Percentiles rank a stretch among this genome's conserved stretches.
These are phyloP conservation scores for Salvia splendens DNA, from an alignment of 257 asterid species.

Conservation along the genomic window DNA sequence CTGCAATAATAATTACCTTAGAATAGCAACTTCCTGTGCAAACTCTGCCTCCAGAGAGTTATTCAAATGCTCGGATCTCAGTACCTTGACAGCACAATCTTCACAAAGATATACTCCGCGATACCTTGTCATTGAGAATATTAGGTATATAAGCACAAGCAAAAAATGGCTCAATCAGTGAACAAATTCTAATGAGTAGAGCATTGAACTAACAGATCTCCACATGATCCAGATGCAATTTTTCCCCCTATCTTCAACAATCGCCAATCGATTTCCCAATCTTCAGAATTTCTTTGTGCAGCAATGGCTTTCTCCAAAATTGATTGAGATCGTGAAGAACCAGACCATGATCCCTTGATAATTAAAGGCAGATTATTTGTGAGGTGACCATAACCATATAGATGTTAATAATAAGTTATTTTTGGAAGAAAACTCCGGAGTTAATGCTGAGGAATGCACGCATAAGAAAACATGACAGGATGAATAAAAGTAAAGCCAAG, in stretches of 20 bases:
- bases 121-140: conserved; percentile 55
- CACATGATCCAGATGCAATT: conserved; percentile 89
- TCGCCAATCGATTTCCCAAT: conserved; percentile 80
- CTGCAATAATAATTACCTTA: conserved; percentile 49
- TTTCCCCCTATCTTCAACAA: conserved; percentile 73
- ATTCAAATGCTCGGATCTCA: conserved; percentile 74
- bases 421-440: conserved; percentile 24
- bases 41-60: conserved; percentile 69
- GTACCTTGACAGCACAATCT: conserved; percentile 85
- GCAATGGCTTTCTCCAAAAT: conserved; percentile 47
- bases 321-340: conserved; percentile 50
- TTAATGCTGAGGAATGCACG: conserved; percentile 2
- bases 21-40: conserved; percentile 73
- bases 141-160: conserved; percentile 27
- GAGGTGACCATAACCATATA: conserved; percentile 18
- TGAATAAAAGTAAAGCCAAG: neutral
- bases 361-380: conserved; percentile 28
- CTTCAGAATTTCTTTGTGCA: conserved; percentile 44
- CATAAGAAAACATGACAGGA: conserved; percentile 1
- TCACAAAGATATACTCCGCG: conserved; percentile 72
- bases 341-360: conserved; percentile 76
- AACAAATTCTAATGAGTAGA: conserved; percentile 23
- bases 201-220: conserved; percentile 68
- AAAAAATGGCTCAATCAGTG: conserved; percentile 8
- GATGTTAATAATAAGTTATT: conserved; percentile 17